phyloP scores from a whole-genome alignment of 139 green algal species.

The Dunaliella primolecta region DNA sequence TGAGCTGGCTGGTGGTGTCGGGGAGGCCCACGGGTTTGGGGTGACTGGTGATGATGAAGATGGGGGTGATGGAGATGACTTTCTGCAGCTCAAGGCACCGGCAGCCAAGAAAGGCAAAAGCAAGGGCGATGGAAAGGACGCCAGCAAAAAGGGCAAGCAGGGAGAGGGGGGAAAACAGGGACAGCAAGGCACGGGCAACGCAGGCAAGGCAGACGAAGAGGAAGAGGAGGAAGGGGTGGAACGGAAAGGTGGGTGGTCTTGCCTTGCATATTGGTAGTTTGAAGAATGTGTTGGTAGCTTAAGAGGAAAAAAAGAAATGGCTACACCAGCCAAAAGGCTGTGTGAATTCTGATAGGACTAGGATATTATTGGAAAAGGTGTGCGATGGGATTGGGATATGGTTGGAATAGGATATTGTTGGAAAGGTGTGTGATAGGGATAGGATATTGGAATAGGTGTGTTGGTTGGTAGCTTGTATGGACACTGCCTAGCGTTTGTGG shows the following conservation, averaged over 20 bases:
- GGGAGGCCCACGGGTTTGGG: conserved; percentile 3
- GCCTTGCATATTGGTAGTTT: too few relatives aligned
- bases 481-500: too few relatives aligned
- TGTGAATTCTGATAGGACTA: too few relatives aligned
- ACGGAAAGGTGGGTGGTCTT: not conserved
- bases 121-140: conserved; percentile 15
- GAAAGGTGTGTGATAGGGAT: too few relatives aligned
- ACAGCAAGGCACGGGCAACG: not conserved
- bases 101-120: not conserved
- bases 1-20: conserved; percentile 15
- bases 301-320: too few relatives aligned
- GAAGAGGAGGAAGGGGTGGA: conserved; percentile 1
- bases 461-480: too few relatives aligned
- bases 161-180: not conserved
- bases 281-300: too few relatives aligned
- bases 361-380: too few relatives aligned
- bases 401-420: too few relatives aligned
- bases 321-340: too few relatives aligned
- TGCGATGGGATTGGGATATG: too few relatives aligned
- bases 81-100: conserved; percentile 13
- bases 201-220: conserved; percentile 7
- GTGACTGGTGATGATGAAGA: conserved; percentile 5
- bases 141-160: conserved; percentile 1
- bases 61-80: conserved; percentile 21
- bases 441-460: too few relatives aligned